Percentiles rank a stretch among this genome's conserved stretches.
phyloP scores from a whole-genome alignment of 179 eudicot species.

The Silene coronaria region DNA sequence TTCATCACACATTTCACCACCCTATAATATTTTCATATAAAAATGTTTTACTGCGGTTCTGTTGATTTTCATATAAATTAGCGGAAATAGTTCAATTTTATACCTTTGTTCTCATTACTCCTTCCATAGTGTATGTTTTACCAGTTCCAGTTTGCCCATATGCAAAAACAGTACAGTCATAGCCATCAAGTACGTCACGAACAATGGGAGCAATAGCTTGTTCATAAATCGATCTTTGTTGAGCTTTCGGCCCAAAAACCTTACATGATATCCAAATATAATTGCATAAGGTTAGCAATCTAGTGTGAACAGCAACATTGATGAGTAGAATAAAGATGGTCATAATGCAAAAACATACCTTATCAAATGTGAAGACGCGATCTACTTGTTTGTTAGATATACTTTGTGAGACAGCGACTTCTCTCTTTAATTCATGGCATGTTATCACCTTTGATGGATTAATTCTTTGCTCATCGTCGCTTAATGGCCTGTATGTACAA shows the following conservation, averaged over 20 bases:
- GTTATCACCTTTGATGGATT: slow-evolving; percentile 52
- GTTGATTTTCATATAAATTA: not conserved
- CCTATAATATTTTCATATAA: slow-evolving; percentile 23
- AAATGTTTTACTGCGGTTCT: not conserved
- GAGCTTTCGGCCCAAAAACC: slow-evolving; percentile 88
- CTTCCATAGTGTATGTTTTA: slow-evolving; percentile 90
- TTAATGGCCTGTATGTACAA: slow-evolving; percentile 50
- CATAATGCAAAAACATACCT: slow-evolving; percentile 39
- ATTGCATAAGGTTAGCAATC: not conserved
- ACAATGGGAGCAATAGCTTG: slow-evolving; percentile 78
- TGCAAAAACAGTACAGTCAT: slow-evolving; percentile 81
- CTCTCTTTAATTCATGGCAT: slow-evolving; percentile 63
- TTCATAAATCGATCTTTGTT: slow-evolving; percentile 70
- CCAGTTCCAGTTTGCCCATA: slow-evolving; percentile 95
- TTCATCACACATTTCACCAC: slow-evolving; percentile 67
- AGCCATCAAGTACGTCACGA: slow-evolving; percentile 76
- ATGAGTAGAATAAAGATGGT: not conserved
- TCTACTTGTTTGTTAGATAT: slow-evolving; percentile 63
- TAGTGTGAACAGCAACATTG: not conserved
- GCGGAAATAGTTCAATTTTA: not conserved
- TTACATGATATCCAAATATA: slow-evolving; percentile 19
- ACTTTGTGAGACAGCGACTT: slow-evolving; percentile 51
- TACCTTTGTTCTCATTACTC: slow-evolving; percentile 81
- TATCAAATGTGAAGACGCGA: slow-evolving; percentile 72
- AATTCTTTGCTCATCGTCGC: slow-evolving; percentile 64